Percentiles rank a stretch among this genome's conserved stretches.
Evolutionary conservation across 768 basidiomycete species (phyloP).

Genomic region (Cytidiella melzeri): DNA sequence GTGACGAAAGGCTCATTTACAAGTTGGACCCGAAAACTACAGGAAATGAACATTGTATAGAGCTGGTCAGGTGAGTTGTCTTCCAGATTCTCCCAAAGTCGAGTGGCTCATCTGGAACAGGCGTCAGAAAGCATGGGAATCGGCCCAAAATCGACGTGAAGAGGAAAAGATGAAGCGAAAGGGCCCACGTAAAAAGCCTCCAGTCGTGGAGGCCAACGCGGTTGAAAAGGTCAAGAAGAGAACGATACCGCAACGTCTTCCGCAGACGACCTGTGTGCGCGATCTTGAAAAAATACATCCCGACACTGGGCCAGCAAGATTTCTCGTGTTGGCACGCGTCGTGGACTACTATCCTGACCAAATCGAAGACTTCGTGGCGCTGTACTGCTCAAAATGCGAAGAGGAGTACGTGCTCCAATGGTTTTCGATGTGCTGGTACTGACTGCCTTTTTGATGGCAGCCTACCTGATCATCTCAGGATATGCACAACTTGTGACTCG

Average conservation of each 20-base stretch:
- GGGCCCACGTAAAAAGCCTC: not conserved
- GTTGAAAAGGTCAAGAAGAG: not conserved
- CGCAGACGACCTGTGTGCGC: constrained; percentile 26
- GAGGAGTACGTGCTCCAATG: constrained; percentile 45
- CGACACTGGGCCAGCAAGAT: constrained; percentile 25
- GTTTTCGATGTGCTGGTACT: too few species aligned
- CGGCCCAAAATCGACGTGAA: constrained; percentile 14
- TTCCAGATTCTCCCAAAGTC: not conserved
- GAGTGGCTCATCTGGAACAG: constrained; percentile 14
- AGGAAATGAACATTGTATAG: constrained; percentile 34
- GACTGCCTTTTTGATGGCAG: constrained; percentile 26
- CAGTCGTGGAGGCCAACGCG: not conserved
- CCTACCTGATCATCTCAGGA: constrained; percentile 31
- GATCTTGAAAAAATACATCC: constrained; percentile 30
- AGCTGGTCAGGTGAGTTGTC: constrained; percentile 33
- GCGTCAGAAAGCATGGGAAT: constrained; percentile 28
- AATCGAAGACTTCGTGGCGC: constrained; percentile 40
- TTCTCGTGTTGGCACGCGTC: constrained; percentile 42
- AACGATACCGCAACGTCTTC: not conserved
- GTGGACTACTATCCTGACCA: constrained; percentile 51
- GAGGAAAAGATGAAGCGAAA: not conserved
- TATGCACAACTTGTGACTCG: constrained; percentile 48
- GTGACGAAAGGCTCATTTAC: constrained; percentile 38
- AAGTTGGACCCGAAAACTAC: constrained; percentile 33
- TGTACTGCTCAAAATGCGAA: constrained; percentile 49